These are phyloP conservation scores for Mallotus repandus DNA, from an alignment of 441 rosid genomes.

Conservation along the genomic window DNA sequence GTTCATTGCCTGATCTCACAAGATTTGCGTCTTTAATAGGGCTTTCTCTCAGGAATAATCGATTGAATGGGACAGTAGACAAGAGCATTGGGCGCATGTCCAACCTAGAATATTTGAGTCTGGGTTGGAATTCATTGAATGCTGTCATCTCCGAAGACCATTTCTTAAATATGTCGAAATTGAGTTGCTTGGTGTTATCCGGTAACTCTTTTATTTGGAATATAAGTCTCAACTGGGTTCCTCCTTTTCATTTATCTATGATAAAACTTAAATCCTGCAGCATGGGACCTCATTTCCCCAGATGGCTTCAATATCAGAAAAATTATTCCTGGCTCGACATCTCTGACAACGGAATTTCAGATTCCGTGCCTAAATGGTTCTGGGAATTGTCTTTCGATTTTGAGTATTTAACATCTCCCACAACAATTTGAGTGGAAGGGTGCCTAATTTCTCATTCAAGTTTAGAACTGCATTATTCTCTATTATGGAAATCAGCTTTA, in stretches of 20 bases:
- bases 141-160: constrained; percentile 20
- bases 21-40: constrained; percentile 13
- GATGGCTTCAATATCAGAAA: neutral
- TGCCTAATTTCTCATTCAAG: too few relatives aligned
- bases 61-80: constrained; percentile 11
- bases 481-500: too few relatives aligned
- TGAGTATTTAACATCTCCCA: too few relatives aligned
- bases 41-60: neutral
- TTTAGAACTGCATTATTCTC: too few relatives aligned
- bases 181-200: neutral
- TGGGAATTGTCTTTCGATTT: neutral
- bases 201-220: neutral
- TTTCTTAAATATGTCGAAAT: constrained; percentile 11
- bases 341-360: neutral
- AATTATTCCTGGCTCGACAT: neutral
- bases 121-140: constrained; percentile 14
- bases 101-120: neutral
- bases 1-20: constrained; percentile 10
- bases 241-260: neutral
- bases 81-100: constrained; percentile 18
- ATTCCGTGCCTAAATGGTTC: neutral
- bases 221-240: neutral
- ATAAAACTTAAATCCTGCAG: neutral
- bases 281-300: constrained; percentile 1
- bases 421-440: too few relatives aligned